These are phyloP conservation scores for Candida alai DNA, from an alignment of 805 yeast genomes.

Conservation along the genomic window DNA sequence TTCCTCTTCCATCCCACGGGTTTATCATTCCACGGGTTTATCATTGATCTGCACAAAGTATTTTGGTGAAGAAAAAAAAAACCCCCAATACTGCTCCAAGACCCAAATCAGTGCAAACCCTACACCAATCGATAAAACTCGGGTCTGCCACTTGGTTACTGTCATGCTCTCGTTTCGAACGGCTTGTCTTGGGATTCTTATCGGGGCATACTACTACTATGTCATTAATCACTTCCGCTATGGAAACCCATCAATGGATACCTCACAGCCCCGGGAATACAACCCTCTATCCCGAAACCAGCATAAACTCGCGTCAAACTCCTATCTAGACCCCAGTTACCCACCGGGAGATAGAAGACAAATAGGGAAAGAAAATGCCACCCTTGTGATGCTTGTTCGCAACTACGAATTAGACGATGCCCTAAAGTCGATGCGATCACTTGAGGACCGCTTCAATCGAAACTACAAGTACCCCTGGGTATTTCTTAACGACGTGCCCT, in stretches of 20 bases:
- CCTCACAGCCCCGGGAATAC: slow-evolving; percentile 7
- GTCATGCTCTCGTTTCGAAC: slow-evolving; percentile 4
- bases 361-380: slow-evolving; percentile 71
- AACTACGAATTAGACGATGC: slow-evolving; percentile 78
- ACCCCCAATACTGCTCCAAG: too few species aligned
- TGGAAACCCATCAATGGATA: slow-evolving; percentile 1
- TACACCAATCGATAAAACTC: too few species aligned
- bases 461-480: slow-evolving; percentile 43
- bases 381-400: slow-evolving; percentile 81
- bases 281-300: slow-evolving; percentile 13
- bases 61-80: too few species aligned
- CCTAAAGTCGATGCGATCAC: slow-evolving; percentile 40
- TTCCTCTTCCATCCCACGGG: too few species aligned
- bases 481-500: slow-evolving; percentile 41
- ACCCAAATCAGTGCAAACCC: too few species aligned
- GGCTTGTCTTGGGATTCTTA: not conserved
- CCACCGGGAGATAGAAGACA: slow-evolving; percentile 30
- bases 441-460: slow-evolving; percentile 41
- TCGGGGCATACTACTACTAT: slow-evolving; percentile 9
- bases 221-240: slow-evolving; percentile 2
- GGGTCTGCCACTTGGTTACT: too few species aligned
- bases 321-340: slow-evolving; percentile 19
- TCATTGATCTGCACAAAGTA: too few species aligned
- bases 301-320: slow-evolving; percentile 27
- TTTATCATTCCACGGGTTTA: too few species aligned